Evolutionary conservation across 495 filamentous ascomycete genomes (phyloP), one percentile per base, ranked within the genome.

Genomic region (Neurospora sp.): DNA sequence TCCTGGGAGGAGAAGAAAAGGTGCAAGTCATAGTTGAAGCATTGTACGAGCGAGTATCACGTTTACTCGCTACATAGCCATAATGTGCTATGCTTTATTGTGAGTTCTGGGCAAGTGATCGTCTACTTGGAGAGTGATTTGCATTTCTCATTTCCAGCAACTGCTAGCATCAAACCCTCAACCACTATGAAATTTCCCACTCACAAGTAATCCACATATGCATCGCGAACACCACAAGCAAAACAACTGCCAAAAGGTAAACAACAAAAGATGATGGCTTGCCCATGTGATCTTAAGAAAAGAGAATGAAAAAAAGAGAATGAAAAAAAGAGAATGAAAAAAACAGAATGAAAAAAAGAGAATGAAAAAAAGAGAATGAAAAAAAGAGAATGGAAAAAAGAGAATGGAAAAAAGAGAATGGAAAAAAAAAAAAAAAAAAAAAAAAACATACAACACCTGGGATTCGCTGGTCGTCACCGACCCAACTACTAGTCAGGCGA

Each of bases 341-440:
- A 59, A 59, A 59, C 14, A 5, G 6, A 27, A 75, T 78, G 78
- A 5, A 2, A 35, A 59, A 59, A 59, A 59, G 27, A 5, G 6
- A 27, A 75, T 78, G 78, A 5, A 2, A 35, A 59, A 59, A 59
- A 59, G 27, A 5, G 6, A 27, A 75, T 78, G 78, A 5, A 2
- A 35, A 59, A 59, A 59, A 59, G 27, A 5, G 6, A 27, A 75
- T 78, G 78, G 0, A 2, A 35, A 59, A 59, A 59, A 59, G 27
- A 5, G 6, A 27, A 75, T 78, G 78, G 0, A 2, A 35, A 59
- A 59, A 59, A 59, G 27, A 5, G 6, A 27, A 75, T 78, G 78
- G n/a, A n/a, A n/a, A n/a, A n/a, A n/a, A n/a, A n/a, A n/a, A n/a
- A n/a, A n/a, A 5, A 2, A 35, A 35, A 35, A 35, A 35, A 35